Evolutionary conservation across 371 early-diverging fungal species (phyloP).

Genomic region (Lichtheimia ornata): DNA sequence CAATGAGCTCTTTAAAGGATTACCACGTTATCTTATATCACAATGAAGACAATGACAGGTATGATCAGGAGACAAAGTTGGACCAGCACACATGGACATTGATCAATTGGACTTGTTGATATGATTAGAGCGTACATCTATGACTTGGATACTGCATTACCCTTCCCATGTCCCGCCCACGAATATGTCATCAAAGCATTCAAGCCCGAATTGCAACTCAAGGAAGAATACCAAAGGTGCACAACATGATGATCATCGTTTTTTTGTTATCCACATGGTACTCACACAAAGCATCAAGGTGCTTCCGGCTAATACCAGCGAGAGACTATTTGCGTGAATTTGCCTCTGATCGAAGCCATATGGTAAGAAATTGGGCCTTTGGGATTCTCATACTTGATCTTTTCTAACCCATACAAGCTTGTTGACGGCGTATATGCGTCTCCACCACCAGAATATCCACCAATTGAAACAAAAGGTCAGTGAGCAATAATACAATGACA

Average conservation of each 20-base stretch:
- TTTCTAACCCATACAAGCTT: conserved; percentile 13
- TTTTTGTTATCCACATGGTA: background rate
- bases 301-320: conserved; percentile 42
- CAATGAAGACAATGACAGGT: background rate
- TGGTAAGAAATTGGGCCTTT: conserved; percentile 23
- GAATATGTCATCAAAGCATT: conserved; percentile 30
- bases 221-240: conserved; percentile 26
- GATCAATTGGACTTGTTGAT: background rate
- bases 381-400: background rate
- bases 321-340: conserved; percentile 27
- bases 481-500: background rate
- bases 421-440: conserved; percentile 24
- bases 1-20: conserved; percentile 23
- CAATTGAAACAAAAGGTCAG: conserved; percentile 19
- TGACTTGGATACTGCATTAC: conserved; percentile 38
- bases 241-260: background rate
- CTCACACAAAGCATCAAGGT: conserved; percentile 11
- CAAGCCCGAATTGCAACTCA: conserved; percentile 26
- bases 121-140: conserved; percentile 20
- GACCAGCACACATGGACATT: background rate
- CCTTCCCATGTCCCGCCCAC: conserved; percentile 33
- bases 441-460: conserved; percentile 32
- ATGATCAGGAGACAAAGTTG: background rate
- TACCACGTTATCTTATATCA: conserved; percentile 43
- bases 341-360: conserved; percentile 46